Base-by-base conservation (phyloP, 1,139 yeast genomes). In the Eremothecium gossypii region DNA sequence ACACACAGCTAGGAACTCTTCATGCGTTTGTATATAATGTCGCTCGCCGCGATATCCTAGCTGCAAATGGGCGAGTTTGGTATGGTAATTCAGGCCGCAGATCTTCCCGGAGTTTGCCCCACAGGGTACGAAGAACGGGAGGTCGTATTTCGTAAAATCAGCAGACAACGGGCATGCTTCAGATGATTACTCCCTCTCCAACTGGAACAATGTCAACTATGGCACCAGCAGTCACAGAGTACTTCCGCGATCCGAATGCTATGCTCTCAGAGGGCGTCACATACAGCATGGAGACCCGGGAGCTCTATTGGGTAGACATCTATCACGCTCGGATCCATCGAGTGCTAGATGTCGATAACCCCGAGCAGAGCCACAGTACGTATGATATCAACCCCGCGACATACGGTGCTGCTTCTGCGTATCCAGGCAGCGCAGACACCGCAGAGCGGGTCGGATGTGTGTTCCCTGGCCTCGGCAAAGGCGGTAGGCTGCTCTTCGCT, bases 261-360 rank as follows among this genome's bases (percentile, higher is more conserved):
- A 56, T 81, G 40, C 64, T 82, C 8, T 65, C 79, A 6, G 93
- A 83, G 58, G 89, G 91, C 4, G 63, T 79, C 49, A 74, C 83
- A 2, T 81, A 78, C 58, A 76, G 79, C 50, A 68, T 70, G 2
- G 64, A 71, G 38, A 77, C 76, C 52, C 68, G 77, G 52, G 65
- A 81, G 0, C 61, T 82, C 14, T 59, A 78, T 34, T 83, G 91
- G 87, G 77, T 81, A 2, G 91, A 83, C 55, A 79, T 82, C 49
- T 72, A 71, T 41, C 64, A 61, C 20, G 85, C 77, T 1, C 71
- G 75, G 47, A 67, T 80, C 12, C 82, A 78, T 54, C 63, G 81
- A 36, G 36, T 54, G 17, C 57, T 59, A 13, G 58, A 62, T 36
- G 39, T 56, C 10, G 43, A 43, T 14, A 46, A 50, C 10, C 49